Evolutionary conservation across 768 basidiomycete genomes (phyloP).

Genomic region (Austroboletus eburneus): DNA sequence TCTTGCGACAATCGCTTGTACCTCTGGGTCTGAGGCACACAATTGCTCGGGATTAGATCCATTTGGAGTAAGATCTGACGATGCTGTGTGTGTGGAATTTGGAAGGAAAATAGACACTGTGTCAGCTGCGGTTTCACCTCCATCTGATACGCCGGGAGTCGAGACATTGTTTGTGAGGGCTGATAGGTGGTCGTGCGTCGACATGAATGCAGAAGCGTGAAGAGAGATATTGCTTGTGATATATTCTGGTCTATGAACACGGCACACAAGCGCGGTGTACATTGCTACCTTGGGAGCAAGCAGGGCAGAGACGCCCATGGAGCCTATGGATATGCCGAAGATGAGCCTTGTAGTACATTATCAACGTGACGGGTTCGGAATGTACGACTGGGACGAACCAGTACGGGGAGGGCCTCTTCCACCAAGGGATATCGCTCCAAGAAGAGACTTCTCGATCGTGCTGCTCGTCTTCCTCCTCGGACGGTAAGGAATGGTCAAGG

Average conservation of each 20-base stretch:
- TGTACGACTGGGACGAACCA: conserved; percentile 47
- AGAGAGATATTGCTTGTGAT: background rate
- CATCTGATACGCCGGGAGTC: background rate
- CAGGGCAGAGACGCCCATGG: conserved; percentile 52
- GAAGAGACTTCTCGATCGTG: conserved; percentile 27
- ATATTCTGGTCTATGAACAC: conserved; percentile 59
- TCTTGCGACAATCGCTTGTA: conserved; percentile 68
- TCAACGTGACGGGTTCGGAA: background rate
- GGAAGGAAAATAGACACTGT: conserved; percentile 2
- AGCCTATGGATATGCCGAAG: conserved; percentile 46
- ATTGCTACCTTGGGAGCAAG: conserved; percentile 71
- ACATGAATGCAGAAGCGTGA: background rate
- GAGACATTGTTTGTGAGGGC: background rate
- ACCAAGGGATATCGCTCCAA: conserved; percentile 55
- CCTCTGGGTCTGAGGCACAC: conserved; percentile 67
- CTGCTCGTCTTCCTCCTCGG: conserved; percentile 23
- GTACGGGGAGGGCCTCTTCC: conserved; percentile 66
- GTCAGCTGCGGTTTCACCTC: background rate
- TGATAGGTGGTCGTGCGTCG: background rate
- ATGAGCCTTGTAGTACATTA: conserved; percentile 48
- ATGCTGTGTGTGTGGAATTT: background rate
- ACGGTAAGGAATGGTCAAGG: conserved; percentile 9
- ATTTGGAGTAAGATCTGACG: background rate
- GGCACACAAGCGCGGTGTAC: conserved; percentile 70
- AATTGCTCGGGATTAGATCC: conserved; percentile 14